Percentiles rank a stretch among this genome's conserved stretches.
Conservation (phyloP, 2,329 filamentous ascomycete species). For the Claviceps purpurea region DNA sequence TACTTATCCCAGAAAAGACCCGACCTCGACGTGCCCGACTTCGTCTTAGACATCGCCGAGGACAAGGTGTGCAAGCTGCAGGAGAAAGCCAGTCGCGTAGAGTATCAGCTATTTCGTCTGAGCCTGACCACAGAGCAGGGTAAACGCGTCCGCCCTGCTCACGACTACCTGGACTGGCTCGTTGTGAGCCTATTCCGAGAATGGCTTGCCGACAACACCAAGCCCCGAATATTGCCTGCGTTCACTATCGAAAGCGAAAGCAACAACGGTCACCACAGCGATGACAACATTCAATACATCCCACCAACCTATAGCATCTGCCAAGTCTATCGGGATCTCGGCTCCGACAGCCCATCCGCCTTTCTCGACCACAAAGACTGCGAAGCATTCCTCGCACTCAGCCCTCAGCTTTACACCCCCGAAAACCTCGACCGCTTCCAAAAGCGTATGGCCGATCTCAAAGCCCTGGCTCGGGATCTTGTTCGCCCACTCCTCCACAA, state of each 20-base stretch:
- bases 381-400: no score
- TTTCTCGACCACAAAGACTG: no score
- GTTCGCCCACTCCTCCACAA: no score
- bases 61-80: no score
- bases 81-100: no score
- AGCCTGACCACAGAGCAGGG: conserved; percentile 37
- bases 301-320: conserved; percentile 46
- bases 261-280: not conserved
- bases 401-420: no score
- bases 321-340: conserved; percentile 65
- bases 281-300: conserved; percentile 13
- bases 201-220: conserved; percentile 43
- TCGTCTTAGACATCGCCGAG: no score
- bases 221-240: conserved; percentile 41
- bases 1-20: conserved; percentile 70
- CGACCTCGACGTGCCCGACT: conserved; percentile 52
- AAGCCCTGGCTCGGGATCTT: no score
- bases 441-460: no score
- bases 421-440: no score
- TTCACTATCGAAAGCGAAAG: conserved; percentile 13
- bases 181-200: conserved; percentile 67
- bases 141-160: conserved; percentile 41
- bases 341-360: conserved; percentile 24
- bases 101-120: no score
- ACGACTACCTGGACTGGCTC: conserved; percentile 76